Percentiles rank a stretch among this genome's conserved stretches.
Evolutionary conservation across 805 yeast genomes (phyloP).

Genomic region (Nakazawaea laoshanensis): DNA sequence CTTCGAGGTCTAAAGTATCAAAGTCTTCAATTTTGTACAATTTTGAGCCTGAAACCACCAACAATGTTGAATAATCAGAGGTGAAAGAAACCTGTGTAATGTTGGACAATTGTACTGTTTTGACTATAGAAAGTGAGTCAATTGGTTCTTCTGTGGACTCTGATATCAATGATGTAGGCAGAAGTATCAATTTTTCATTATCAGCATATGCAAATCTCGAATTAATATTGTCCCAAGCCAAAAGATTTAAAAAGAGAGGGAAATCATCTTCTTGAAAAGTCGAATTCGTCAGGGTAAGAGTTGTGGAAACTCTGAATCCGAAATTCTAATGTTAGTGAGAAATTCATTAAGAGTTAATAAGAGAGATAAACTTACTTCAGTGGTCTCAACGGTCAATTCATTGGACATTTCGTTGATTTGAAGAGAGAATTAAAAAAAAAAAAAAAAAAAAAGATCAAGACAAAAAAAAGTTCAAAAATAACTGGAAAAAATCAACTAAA

Average conservation of each 20-base stretch:
- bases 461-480: too few species aligned
- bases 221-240: conserved; percentile 25
- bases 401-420: too few species aligned
- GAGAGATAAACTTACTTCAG: too few species aligned
- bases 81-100: conserved; percentile 24
- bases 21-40: conserved; percentile 15
- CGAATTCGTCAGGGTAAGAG: not conserved
- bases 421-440: too few species aligned
- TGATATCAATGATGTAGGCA: conserved; percentile 18
- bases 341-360: too few species aligned
- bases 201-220: conserved; percentile 31
- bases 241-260: conserved; percentile 17
- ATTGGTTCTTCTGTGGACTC: conserved; percentile 15
- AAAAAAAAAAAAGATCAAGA: too few species aligned
- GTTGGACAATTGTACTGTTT: not conserved
- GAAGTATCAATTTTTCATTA: conserved; percentile 24
- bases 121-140: conserved; percentile 8
- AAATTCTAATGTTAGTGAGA: too few species aligned
- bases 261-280: not conserved
- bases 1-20: conserved; percentile 5
- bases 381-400: too few species aligned
- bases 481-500: too few species aligned
- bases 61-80: conserved; percentile 20
- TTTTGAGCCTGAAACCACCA: conserved; percentile 18
- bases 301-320: conserved; percentile 6